Conservation (phyloP, 352 stramenopile species). For the Phytophthora hibernalis region DNA sequence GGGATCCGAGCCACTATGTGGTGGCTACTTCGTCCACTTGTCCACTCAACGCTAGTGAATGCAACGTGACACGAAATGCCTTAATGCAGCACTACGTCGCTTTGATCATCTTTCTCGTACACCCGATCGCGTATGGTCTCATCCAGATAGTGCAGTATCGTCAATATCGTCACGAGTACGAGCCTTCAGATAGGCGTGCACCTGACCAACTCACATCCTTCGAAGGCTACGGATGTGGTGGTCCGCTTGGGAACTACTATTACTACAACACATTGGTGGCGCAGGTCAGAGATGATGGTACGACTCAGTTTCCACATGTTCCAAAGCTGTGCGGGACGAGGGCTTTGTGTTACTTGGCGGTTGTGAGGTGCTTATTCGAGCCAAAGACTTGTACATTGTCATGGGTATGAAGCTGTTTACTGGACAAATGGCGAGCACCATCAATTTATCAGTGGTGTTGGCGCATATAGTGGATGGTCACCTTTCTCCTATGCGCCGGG, state of each 20-base stretch:
- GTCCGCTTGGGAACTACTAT: slow-evolving; percentile 42
- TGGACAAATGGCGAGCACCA: slow-evolving; percentile 29
- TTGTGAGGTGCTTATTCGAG: slow-evolving; percentile 42
- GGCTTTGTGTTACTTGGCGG: slow-evolving; percentile 46
- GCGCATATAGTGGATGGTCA: slow-evolving; percentile 39
- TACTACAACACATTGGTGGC: slow-evolving; percentile 50
- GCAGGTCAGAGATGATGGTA: slow-evolving; percentile 22
- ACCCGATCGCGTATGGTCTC: slow-evolving; percentile 39
- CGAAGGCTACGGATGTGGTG: slow-evolving; percentile 43
- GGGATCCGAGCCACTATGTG: slow-evolving; percentile 33
- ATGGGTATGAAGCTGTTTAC: slow-evolving; percentile 45
- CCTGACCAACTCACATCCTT: slow-evolving; percentile 42
- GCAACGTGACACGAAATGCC: slow-evolving; percentile 25
- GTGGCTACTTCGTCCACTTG: slow-evolving; percentile 29
- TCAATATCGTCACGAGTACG: slow-evolving; percentile 39
- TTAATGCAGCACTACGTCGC: slow-evolving; percentile 43
- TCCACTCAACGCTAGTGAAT: slow-evolving; percentile 33
- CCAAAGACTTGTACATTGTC: slow-evolving; percentile 48
- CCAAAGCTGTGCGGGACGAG: slow-evolving; percentile 46
- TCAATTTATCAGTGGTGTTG: slow-evolving; percentile 45
- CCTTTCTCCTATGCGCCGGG: slow-evolving; percentile 37
- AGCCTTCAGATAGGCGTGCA: slow-evolving; percentile 25
- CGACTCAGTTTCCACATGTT: slow-evolving; percentile 40
- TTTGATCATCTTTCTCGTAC: slow-evolving; percentile 35
- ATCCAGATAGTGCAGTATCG: slow-evolving; percentile 47